A percentile compares a stretch with the other conserved stretches of the same genome.
phyloP scores from a whole-genome alignment of 2,329 filamentous ascomycete species.

The Periconia sp. region DNA sequence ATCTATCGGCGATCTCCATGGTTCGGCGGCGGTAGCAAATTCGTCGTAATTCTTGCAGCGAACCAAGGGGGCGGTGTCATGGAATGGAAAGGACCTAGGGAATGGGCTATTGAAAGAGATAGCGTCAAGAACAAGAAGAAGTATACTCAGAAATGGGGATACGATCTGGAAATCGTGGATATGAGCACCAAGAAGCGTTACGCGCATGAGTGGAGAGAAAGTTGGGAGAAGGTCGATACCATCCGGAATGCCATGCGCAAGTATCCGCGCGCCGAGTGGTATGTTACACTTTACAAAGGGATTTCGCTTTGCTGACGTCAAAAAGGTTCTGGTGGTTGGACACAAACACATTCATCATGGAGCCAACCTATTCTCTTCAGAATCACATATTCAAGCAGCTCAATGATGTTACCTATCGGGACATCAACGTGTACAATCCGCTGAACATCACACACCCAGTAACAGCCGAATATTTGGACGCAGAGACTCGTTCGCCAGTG shows the following conservation, averaged over 20 bases:
- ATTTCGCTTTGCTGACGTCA: conserved; percentile 30
- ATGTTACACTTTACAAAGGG: conserved; percentile 43
- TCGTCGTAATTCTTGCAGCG: conserved; percentile 89
- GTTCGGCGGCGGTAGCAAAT: conserved; percentile 87
- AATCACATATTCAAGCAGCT: conserved; percentile 87
- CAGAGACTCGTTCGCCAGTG: conserved; percentile 70
- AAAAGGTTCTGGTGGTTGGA: conserved; percentile 99
- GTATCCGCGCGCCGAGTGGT: conserved; percentile 97
- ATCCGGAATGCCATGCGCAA: conserved; percentile 88
- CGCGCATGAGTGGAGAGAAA: conserved; percentile 98
- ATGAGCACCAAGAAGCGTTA: conserved; percentile 99
- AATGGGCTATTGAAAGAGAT: conserved; percentile 98
- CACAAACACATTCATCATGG: conserved; percentile 97
- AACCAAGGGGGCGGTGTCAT: conserved; percentile 97
- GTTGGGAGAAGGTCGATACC: conserved; percentile 98
- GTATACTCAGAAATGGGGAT: conserved; percentile 88
- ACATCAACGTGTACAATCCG: conserved; percentile 96
- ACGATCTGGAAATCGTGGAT: conserved; percentile 94
- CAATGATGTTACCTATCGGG: conserved; percentile 78
- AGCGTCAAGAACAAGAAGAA: conserved; percentile 94
- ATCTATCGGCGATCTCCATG: conserved; percentile 73
- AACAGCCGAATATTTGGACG: conserved; percentile 75
- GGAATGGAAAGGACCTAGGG: conserved; percentile 97
- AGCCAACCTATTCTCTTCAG: conserved; percentile 88
- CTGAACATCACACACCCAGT: conserved; percentile 90